Conservation (phyloP, 2,329 filamentous ascomycete genomes). For the Sporothrix pseudoabietina region DNA sequence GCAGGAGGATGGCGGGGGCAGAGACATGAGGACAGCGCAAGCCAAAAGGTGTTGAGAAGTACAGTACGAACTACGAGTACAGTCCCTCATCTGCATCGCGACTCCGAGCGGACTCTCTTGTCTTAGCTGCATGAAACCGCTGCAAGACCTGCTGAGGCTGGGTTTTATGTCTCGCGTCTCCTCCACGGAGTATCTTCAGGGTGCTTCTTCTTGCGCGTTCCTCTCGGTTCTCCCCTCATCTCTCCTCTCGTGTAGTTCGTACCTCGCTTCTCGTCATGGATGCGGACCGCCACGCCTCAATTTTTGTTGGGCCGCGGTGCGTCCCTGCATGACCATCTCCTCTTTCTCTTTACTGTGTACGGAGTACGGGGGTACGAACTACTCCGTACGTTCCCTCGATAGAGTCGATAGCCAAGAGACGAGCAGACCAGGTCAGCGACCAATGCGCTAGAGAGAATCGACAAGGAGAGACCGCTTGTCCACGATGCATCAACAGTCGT, state of each 20-base stretch:
- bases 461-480: slow-evolving; percentile 11
- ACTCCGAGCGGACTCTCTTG: neutral
- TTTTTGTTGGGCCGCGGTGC: slow-evolving; percentile 23
- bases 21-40: neutral
- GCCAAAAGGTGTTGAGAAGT: neutral
- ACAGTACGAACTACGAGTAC: too few species aligned
- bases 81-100: neutral
- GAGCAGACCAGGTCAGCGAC: neutral
- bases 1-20: slow-evolving; percentile 17
- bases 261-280: neutral
- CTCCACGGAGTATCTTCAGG: neutral
- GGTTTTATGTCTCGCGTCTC: neutral
- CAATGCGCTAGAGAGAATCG: slow-evolving; percentile 21
- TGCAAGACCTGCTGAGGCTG: slow-evolving; percentile 15
- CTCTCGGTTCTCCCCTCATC: neutral
- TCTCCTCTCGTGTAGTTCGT: neutral
- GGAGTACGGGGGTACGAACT: too few species aligned
- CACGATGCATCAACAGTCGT: neutral
- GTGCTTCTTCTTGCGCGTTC: neutral
- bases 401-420: neutral
- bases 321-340: neutral
- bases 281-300: neutral
- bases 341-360: neutral
- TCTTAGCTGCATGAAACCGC: slow-evolving; percentile 19
- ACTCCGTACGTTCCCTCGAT: neutral